Percentiles rank a stretch among this genome's conserved stretches.
These are phyloP conservation scores for Arthrocladium fulminans DNA, from an alignment of 2,329 filamentous ascomycete species.

Conservation along the genomic window DNA sequence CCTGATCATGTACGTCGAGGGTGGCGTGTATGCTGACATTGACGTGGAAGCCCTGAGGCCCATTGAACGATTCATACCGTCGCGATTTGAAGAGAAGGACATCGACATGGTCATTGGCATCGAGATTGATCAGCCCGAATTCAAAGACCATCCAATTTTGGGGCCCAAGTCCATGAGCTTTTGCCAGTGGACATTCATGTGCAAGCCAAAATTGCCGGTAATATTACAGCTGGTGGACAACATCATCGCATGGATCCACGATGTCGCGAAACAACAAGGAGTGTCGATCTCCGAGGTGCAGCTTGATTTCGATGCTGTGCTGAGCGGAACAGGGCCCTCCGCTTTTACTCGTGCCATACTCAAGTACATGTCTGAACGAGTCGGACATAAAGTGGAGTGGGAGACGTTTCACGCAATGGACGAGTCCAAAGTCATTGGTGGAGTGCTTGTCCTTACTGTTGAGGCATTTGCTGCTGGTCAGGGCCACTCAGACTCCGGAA, in stretches of 20 bases:
- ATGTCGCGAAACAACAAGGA: constrained; percentile 50
- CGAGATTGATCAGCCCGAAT: constrained; percentile 62
- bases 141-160: constrained; percentile 54
- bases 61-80: constrained; percentile 51
- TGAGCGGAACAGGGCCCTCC: constrained; percentile 62
- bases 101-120: constrained; percentile 62
- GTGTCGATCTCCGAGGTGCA: constrained; percentile 52
- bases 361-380: constrained; percentile 50
- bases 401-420: constrained; percentile 55
- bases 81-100: constrained; percentile 54
- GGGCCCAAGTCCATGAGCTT: constrained; percentile 62
- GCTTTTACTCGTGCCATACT: constrained; percentile 60
- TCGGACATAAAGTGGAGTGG: constrained; percentile 48
- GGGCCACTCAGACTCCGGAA: constrained; percentile 64
- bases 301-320: constrained; percentile 63
- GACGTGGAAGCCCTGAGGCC: constrained; percentile 50
- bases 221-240: constrained; percentile 61
- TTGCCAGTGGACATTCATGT: constrained; percentile 68
- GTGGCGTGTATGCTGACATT: constrained; percentile 52
- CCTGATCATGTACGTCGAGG: constrained; percentile 59
- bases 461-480: constrained; percentile 66
- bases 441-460: constrained; percentile 59
- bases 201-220: constrained; percentile 57
- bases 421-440: constrained; percentile 57
- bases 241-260: constrained; percentile 58